Evolutionary conservation across 106 monocot species (phyloP).

Genomic region (Triglochin maritima): DNA sequence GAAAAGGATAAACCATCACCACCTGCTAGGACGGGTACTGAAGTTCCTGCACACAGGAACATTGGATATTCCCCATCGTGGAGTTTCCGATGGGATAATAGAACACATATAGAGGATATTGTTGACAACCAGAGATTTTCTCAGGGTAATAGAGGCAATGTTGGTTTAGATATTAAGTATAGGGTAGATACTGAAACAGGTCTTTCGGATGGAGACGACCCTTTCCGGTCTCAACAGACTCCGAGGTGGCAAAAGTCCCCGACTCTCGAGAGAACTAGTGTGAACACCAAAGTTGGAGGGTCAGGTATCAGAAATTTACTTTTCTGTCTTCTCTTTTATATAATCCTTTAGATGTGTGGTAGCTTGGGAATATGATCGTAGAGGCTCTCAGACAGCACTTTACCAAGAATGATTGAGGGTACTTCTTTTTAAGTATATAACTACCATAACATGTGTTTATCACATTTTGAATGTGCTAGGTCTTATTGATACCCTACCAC

Average conservation of each 20-base stretch:
- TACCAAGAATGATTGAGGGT: no score
- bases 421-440: no score
- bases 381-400: no score
- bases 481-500: no score
- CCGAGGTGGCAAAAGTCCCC: conserved; percentile 26
- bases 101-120: conserved; percentile 89
- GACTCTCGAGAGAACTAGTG: conserved; percentile 3
- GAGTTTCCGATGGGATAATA: conserved; percentile 88
- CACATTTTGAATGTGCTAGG: no score
- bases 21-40: conserved; percentile 15
- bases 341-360: neutral
- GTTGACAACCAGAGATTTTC: conserved; percentile 38
- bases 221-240: conserved; percentile 11
- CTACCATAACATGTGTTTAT: no score
- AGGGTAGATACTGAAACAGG: conserved; percentile 31
- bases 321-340: neutral
- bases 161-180: conserved; percentile 46
- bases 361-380: neutral
- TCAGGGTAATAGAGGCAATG: conserved; percentile 36
- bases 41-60: conserved; percentile 47
- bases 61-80: conserved; percentile 81
- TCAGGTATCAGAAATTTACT: conserved; percentile 20
- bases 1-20: conserved; percentile 34
- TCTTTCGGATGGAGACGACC: conserved; percentile 33
- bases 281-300: conserved; percentile 14